Evolutionary conservation across 305 asterid genomes (phyloP), one percentile per base, ranked within the genome.

Genomic region (Fraxinus platypoda): DNA sequence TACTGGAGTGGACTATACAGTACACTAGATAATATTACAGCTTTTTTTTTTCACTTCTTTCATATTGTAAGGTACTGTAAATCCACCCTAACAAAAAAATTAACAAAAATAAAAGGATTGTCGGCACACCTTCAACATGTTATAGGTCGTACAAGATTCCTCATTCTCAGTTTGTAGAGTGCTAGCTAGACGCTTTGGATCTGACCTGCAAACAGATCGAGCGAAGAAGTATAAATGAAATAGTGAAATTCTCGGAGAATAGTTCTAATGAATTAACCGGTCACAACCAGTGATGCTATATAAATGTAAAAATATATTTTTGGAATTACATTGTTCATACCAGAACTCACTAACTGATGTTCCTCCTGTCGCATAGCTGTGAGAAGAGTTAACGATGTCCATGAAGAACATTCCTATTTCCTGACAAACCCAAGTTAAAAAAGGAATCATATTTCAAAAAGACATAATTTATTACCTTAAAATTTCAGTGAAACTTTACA

Each of bases 301-400:
- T 78, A 34, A 23, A 33, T 41, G 3, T 54, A 64, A 35, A 33
- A 11, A 74, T 46, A n/a, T 6, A 8, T 6, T 19, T 64, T 64
- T 25, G 78, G 54, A 37, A 76, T 77, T 66, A 35, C 25, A 75
- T 52, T 54, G 37, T 82, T 74, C 37, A 15, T 90, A 94, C 98
- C 99, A 94, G 87, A 86, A 87, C 78, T 95, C 98, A 41, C 73
- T 4, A 0, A 79, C 86, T 49, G 99, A 93, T 77, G 99, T 94
- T 78, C 99, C 99, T 90, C 99, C 99, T 0, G 99, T 95, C 74
- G 99, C 99, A 43, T 94, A 95, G 84, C 87, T 81, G 49, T 95
- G 98, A 59, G 98, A 94, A 68, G 97, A 87, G 91, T 95, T 95
- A 49, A 95, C 87, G 5, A 86, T 88, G 43, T 93, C 94, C 99